Base-by-base conservation (phyloP, 768 basidiomycete species). In the Chiua virens region DNA sequence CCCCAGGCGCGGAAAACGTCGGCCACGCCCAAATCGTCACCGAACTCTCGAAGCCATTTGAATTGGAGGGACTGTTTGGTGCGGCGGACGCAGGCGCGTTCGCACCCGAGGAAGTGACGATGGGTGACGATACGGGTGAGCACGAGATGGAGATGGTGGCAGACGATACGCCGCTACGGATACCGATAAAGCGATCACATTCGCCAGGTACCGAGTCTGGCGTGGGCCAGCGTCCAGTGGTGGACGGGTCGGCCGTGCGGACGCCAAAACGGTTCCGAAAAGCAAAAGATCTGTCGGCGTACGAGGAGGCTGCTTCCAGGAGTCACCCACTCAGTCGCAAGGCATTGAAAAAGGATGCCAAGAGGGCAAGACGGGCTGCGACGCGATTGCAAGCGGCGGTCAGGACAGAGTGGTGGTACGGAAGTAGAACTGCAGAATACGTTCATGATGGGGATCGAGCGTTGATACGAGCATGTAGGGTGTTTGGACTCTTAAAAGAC, bases 11-110 rank as follows among this genome's bases (percentile, higher is more conserved):
- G 14, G 91, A 92, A 61, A 81, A 78, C 49, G 85, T 89, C 30
- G 89, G 89, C 8, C 85, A 91, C 57, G 86, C 89, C 0, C 83
- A 91, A 59, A 91, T 97, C 43, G 65, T 97, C 5, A 73, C 71
- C 2, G 71, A 75, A 40, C 81, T 92, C 22, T 83, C 85, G 10
- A 82, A 86, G 51, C 87, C 92, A 3, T 97, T 98, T 62, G 82
- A 87, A 53, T 68, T 88, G 3, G 90, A 82, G 11, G 94, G 87
- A 0, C 69, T 98, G 5, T 94, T 96, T 56, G 84, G 85, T 6
- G 80, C 78, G 36, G 86, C 89, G 0, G 93, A 93, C 63, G 83
- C 82, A 11, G 87, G 85, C n/a, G 91, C 89, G 9, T 90, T 90
- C 52, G 81, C 36, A 5, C 15, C 42, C n/a, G 42, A 76, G 34